phyloP scores from a whole-genome alignment of 2,329 filamentous ascomycete species.

The Cytospora schulzeri region DNA sequence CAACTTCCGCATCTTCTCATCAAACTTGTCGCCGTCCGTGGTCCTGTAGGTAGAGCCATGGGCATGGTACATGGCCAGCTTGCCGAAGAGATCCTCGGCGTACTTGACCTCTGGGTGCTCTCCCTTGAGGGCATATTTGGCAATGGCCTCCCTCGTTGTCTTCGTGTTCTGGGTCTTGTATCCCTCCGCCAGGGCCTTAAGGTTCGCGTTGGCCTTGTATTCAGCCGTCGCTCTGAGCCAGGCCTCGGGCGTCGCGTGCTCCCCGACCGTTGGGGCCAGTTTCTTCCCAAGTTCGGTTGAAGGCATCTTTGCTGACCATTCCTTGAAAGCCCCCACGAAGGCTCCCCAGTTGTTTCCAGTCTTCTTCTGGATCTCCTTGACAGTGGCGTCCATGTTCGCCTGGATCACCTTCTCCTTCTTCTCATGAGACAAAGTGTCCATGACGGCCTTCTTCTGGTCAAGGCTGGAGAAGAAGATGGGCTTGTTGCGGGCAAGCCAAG shows the following conservation, averaged over 20 bases:
- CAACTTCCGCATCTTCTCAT: conserved; percentile 34
- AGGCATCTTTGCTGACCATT: not conserved
- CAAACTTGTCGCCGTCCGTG: conserved; percentile 33
- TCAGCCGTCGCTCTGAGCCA: conserved; percentile 8
- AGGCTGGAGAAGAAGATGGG: conserved; percentile 44
- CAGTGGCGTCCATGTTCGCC: conserved; percentile 37
- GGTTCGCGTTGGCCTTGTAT: not conserved
- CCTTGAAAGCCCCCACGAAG: conserved; percentile 17
- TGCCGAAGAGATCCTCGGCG: conserved; percentile 34
- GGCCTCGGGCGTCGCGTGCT: conserved; percentile 3
- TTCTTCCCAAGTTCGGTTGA: conserved; percentile 7
- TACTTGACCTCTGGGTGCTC: conserved; percentile 40
- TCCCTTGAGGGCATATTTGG: conserved; percentile 43
- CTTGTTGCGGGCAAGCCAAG: conserved; percentile 32
- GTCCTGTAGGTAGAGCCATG: conserved; percentile 38
- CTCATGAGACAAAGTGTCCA: conserved; percentile 30
- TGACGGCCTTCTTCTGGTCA: conserved; percentile 33
- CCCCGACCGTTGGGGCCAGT: conserved; percentile 1
- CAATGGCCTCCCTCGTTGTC: conserved; percentile 37
- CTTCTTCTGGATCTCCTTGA: conserved; percentile 32
- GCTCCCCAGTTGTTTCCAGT: conserved; percentile 19
- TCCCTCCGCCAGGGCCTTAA: not conserved
- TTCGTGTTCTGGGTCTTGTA: conserved; percentile 27
- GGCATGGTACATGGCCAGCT: conserved; percentile 41
- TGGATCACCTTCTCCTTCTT: conserved; percentile 23